Percentiles rank a stretch among this genome's conserved stretches.
These are phyloP conservation scores for Wickerhamomyces alni DNA, from an alignment of 805 yeast genomes.

Conservation along the genomic window DNA sequence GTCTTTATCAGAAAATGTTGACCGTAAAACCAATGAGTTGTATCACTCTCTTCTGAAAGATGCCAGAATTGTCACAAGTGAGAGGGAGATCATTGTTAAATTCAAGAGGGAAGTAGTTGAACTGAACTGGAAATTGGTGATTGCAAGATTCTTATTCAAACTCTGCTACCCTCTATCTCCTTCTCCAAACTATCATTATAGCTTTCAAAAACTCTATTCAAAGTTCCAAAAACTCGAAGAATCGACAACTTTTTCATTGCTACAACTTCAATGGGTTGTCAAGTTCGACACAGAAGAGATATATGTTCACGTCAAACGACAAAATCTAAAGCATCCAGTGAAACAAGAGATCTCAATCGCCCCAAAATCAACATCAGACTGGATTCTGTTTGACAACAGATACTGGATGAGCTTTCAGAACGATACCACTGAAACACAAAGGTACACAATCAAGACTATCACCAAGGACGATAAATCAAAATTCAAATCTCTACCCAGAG, in stretches of 20 bases:
- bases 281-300: background rate
- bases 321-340: constrained; percentile 14
- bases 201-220: constrained; percentile 14
- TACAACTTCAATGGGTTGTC: constrained; percentile 19
- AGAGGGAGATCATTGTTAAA: constrained; percentile 11
- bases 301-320: constrained; percentile 11
- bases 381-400: constrained; percentile 35
- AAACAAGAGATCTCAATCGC: constrained; percentile 3
- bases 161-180: constrained; percentile 25
- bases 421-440: background rate
- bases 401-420: constrained; percentile 29
- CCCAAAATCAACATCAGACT: constrained; percentile 22
- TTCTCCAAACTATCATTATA: constrained; percentile 18
- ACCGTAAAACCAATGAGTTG: constrained; percentile 7
- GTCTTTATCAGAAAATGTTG: constrained; percentile 15
- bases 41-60: constrained; percentile 1
- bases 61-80: background rate
- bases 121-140: constrained; percentile 12
- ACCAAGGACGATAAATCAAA: constrained; percentile 8
- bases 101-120: constrained; percentile 15
- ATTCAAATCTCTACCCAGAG: constrained; percentile 5
- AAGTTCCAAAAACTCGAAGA: constrained; percentile 6
- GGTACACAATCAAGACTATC: constrained; percentile 12
- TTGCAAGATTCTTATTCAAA: constrained; percentile 23
- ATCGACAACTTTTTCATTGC: constrained; percentile 14